Evolutionary conservation across 2,329 filamentous ascomycete species (phyloP), one percentile per base, ranked within the genome.

Genomic region (Aspergillus chevalieri): DNA sequence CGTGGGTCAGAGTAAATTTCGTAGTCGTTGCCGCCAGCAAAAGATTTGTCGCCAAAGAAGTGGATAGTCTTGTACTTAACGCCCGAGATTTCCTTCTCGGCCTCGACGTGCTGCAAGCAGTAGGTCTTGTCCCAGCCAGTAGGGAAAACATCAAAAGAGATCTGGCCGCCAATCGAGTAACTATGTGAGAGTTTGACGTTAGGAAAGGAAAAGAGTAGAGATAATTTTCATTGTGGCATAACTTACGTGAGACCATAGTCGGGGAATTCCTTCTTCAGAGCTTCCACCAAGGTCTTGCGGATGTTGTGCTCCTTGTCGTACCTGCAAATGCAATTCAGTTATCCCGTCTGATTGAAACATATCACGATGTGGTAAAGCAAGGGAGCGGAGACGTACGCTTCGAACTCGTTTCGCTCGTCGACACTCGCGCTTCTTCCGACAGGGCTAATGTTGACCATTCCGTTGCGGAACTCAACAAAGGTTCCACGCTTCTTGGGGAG

Each of bases 101-200:
- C 80, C 74, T 93, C 89, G 54, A 97, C 77, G 72, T 96, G 91
- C 61, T 82, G 78, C 59, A 97, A 78, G 76, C 91, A 96, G 80
- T 95, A 98, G 8, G 89, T 95, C 84, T 97, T 98, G 76, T 98
- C 93, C 93, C 93, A 98, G 65, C 93, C 93, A 2, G 78, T 82
- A 56, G 93, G 93, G 80, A 98, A 98, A 63, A 97, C 87, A 67
- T 98, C 93, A 71, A 98, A 98, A 52, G 91, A 96, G 73, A 98
- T 96, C 68, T 96, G 89, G 47, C 93, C 93, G 61, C 93, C 93
- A 63, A 98, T 95, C 55, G 89, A 92, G 78, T 86, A 96, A 39
- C 87, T 91, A 53, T 54, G 45, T 36, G 39, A 34, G 6, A 28
- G 30, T 41, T 2, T 46, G 52, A 51, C 28, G 36, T 28, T 34